Conservation (phyloP, 805 yeast species). For the Saturnispora saitoi region DNA sequence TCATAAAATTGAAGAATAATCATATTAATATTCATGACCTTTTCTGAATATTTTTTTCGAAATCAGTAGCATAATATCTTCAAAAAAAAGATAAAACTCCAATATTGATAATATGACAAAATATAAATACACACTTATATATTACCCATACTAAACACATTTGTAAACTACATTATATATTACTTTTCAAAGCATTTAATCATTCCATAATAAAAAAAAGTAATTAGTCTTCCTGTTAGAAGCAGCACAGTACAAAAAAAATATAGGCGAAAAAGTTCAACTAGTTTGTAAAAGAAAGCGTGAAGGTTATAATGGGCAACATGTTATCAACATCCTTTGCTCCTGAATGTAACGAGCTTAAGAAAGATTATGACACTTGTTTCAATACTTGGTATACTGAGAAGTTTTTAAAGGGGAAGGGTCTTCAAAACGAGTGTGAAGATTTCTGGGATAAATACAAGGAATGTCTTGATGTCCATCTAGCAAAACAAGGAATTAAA, state of each 20-base stretch:
- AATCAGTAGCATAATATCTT: no score
- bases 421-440: constrained; percentile 77
- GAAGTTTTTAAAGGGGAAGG: constrained; percentile 57
- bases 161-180: no score
- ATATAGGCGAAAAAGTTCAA: background rate
- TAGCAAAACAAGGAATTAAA: constrained; percentile 67
- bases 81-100: no score
- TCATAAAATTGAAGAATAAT: constrained; percentile 24
- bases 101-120: no score
- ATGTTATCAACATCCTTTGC: constrained; percentile 84
- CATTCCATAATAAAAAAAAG: no score
- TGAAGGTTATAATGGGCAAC: constrained; percentile 49
- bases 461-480: constrained; percentile 68
- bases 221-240: no score
- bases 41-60: no score
- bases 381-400: constrained; percentile 95
- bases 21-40: background rate
- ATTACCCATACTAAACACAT: no score
- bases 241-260: background rate
- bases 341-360: constrained; percentile 88
- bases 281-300: background rate
- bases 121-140: no score
- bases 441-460: constrained; percentile 84
- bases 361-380: constrained; percentile 83
- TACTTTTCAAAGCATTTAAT: no score